Percentiles rank a stretch among this genome's conserved stretches.
Evolutionary conservation across 768 basidiomycete species (phyloP).

Genomic region (Termitomyces bulborhizus): DNA sequence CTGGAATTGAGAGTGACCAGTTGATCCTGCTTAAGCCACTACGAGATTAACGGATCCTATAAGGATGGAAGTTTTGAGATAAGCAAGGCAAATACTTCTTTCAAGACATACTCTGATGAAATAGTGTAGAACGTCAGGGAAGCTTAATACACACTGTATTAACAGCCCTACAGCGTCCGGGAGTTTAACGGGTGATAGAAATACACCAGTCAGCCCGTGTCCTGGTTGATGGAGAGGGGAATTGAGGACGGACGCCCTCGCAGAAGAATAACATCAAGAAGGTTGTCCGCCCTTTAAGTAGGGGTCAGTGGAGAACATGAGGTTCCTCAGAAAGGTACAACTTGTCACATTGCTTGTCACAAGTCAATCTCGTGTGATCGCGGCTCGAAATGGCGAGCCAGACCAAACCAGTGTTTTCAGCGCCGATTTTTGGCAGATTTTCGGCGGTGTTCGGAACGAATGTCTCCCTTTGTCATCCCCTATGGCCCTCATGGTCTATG

Average conservation of each 20-base stretch:
- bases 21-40: conserved; percentile 2
- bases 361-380: background rate
- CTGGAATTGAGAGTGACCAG: background rate
- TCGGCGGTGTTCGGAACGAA: background rate
- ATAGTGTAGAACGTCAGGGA: background rate
- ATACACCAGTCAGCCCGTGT: conserved; percentile 11
- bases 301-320: conserved; percentile 28
- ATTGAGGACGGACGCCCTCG: conserved; percentile 28
- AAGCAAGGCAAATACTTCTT: background rate
- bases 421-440: conserved; percentile 19
- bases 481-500: no score
- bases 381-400: no score
- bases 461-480: background rate
- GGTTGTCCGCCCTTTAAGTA: conserved; percentile 23
- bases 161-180: conserved; percentile 10
- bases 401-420: conserved; percentile 19
- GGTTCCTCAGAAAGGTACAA: conserved; percentile 17
- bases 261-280: conserved; percentile 27
- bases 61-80: background rate
- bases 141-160: conserved; percentile 11
- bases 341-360: background rate
- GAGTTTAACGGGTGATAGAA: conserved; percentile 18
- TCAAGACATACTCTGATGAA: conserved; percentile 4
- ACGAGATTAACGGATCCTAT: conserved; percentile 2
- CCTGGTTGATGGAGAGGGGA: conserved; percentile 8